These are phyloP conservation scores for Rhizopogon vesiculosus DNA, from an alignment of 768 basidiomycete genomes.

Conservation along the genomic window DNA sequence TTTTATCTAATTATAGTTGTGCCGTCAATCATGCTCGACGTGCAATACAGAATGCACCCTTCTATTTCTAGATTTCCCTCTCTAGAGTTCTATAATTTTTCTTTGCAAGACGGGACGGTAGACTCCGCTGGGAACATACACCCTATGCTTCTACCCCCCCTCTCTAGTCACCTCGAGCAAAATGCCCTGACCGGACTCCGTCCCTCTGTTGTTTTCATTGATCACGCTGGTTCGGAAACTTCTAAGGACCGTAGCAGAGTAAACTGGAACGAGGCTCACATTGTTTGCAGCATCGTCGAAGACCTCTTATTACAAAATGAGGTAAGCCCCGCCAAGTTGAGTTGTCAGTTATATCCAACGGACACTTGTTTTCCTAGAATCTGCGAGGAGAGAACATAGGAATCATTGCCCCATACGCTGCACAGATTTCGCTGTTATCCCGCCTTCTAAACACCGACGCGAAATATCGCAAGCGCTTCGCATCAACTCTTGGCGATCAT, in stretches of 20 bases:
- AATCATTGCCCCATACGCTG: slow-evolving; percentile 88
- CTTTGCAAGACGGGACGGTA: slow-evolving; percentile 73
- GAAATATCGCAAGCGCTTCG: slow-evolving; percentile 50
- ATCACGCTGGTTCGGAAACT: slow-evolving; percentile 71
- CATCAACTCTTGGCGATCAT: slow-evolving; percentile 53
- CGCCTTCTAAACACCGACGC: slow-evolving; percentile 57
- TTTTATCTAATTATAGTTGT: slow-evolving; percentile 42
- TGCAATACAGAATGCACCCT: slow-evolving; percentile 97
- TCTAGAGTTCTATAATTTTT: slow-evolving; percentile 71
- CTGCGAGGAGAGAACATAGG: slow-evolving; percentile 78
- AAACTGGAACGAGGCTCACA: slow-evolving; percentile 73
- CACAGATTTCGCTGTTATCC: slow-evolving; percentile 76
- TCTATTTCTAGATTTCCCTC: slow-evolving; percentile 85
- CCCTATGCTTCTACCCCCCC: slow-evolving; percentile 55
- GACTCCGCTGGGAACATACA: slow-evolving; percentile 42
- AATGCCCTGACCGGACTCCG: slow-evolving; percentile 34
- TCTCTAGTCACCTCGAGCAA: slow-evolving; percentile 44
- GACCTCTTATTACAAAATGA: slow-evolving; percentile 76
- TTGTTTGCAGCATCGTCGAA: slow-evolving; percentile 76
- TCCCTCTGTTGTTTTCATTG: slow-evolving; percentile 73
- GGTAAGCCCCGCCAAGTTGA: slow-evolving; percentile 35
- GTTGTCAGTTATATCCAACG: background rate
- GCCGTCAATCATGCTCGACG: slow-evolving; percentile 89
- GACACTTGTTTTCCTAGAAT: slow-evolving; percentile 31
- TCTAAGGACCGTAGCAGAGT: slow-evolving; percentile 66